Evolutionary conservation across 1,284 basidiomycete genomes (phyloP).

Genomic region (Paramarasmius palmivorus): DNA sequence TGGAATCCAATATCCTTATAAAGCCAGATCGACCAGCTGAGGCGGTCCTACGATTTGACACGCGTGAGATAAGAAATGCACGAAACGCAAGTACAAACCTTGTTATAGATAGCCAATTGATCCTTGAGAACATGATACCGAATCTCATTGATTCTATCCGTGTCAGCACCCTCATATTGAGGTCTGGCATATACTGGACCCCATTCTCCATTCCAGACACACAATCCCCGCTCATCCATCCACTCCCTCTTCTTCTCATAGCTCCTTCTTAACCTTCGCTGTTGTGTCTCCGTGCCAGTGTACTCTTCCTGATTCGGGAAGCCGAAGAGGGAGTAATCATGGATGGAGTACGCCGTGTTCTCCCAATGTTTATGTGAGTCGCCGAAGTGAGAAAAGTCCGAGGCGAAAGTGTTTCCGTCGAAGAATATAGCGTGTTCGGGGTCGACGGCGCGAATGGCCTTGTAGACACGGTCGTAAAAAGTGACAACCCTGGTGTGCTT

Average conservation of each 20-base stretch:
- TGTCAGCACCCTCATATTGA: slow-evolving; percentile 57
- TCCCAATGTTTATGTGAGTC: slow-evolving; percentile 48
- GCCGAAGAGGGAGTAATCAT: slow-evolving; percentile 72
- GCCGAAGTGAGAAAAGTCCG: slow-evolving; percentile 65
- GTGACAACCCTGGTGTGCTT: slow-evolving; percentile 45
- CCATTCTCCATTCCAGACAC: slow-evolving; percentile 74
- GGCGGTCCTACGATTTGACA: slow-evolving; percentile 47
- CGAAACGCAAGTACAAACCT: slow-evolving; percentile 39
- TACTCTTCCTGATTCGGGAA: slow-evolving; percentile 60
- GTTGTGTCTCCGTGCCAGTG: slow-evolving; percentile 52
- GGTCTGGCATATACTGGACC: slow-evolving; percentile 42
- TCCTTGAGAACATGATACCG: slow-evolving; percentile 69
- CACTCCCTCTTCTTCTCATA: slow-evolving; percentile 70
- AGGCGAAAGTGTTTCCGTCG: slow-evolving; percentile 69
- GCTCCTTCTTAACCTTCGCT: slow-evolving; percentile 45
- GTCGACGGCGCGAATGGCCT: slow-evolving; percentile 62
- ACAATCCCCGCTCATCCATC: slow-evolving; percentile 65
- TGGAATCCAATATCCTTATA: slow-evolving; percentile 89
- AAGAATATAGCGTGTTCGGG: slow-evolving; percentile 58
- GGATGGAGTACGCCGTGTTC: slow-evolving; percentile 75
- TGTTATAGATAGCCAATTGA: slow-evolving; percentile 73
- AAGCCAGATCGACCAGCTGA: slow-evolving; percentile 84
- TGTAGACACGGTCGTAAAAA: slow-evolving; percentile 61
- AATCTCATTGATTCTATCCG: slow-evolving; percentile 65
- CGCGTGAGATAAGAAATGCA: background rate